Base-by-base conservation (phyloP, 2,329 filamentous ascomycete genomes). In the Pseudogymnoascus sp. region DNA sequence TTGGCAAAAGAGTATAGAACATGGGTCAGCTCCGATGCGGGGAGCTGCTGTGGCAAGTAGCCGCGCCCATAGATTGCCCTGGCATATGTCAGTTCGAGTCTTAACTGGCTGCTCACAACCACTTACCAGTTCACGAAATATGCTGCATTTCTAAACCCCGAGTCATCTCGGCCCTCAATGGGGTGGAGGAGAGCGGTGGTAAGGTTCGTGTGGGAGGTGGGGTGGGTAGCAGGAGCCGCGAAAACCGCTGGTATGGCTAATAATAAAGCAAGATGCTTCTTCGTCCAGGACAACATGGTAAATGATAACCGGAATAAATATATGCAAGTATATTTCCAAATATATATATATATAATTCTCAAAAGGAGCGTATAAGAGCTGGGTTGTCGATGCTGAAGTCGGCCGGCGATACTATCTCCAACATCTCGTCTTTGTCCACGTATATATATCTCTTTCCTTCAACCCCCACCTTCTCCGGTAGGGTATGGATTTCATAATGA, bases 1-100 rank as follows among this genome's bases (percentile, higher is more conserved):
- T 95, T 92, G 68, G 90, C 88, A 73, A 96, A 96, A 1, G 91
- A 82, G 69, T 84, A 96, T 1, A 96, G 79, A 1, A 96, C 78
- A 68, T 94, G 89, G 0, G 88, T 93, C 59, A 96, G 76, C 64
- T 90, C 78, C 1, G 83, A 78, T 1, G 79, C 83, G 0, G 87
- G 87, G 7, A 96, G 79, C 66, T 90, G 79, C 59, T 87, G 81
- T 0, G 89, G 87, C 61, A 88, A 81, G 70, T 87, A 90, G 65
- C 89, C 83, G 61, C 89, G 82, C 24, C 77, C 85, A 69, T 96
- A 94, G 59, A 90, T 89, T 41, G 83, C 87, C 88, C 80, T 81
- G 36, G 11, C 11, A 35, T 36, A 21, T 60, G 26, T 61, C 31
- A 58, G 21, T 60, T 41, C 54, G 41, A 9, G 9, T 33, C n/a